Evolutionary conservation across 768 basidiomycete genomes (phyloP).

Genomic region (Candolleomyces efflorescens): DNA sequence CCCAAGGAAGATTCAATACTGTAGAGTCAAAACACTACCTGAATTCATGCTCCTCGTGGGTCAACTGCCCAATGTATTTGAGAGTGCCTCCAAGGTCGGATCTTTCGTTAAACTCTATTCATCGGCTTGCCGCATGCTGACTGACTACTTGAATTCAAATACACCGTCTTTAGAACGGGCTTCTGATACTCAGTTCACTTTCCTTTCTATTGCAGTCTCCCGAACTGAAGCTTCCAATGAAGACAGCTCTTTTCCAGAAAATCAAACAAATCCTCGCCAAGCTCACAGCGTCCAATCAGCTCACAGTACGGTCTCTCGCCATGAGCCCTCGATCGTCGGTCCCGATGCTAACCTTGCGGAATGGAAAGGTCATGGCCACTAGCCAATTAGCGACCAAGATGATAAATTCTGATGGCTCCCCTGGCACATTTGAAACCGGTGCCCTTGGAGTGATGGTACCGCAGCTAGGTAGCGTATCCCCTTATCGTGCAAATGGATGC

Average conservation of each 20-base stretch:
- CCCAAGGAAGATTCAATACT: neutral
- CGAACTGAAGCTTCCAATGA: constrained; percentile 32
- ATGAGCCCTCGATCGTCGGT: neutral
- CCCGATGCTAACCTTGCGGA: neutral
- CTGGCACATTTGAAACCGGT: constrained; percentile 64
- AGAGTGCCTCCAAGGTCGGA: constrained; percentile 42
- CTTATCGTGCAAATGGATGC: neutral
- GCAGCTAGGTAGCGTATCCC: constrained; percentile 45
- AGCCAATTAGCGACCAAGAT: constrained; percentile 71
- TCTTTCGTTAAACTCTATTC: neutral
- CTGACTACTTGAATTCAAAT: neutral
- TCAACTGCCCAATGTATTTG: constrained; percentile 44
- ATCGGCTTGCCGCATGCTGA: neutral
- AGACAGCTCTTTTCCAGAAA: constrained; percentile 41
- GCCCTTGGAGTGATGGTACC: constrained; percentile 63
- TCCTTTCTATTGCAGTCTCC: constrained; percentile 62
- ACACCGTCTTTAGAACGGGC: constrained; percentile 36
- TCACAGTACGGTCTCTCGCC: neutral
- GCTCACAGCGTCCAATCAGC: constrained; percentile 12
- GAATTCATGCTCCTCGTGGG: constrained; percentile 59
- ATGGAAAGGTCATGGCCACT: constrained; percentile 42
- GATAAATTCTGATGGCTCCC: constrained; percentile 56
- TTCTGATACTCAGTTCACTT: constrained; percentile 65
- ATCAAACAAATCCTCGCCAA: constrained; percentile 51
- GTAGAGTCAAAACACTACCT: constrained; percentile 41